Evolutionary conservation across 2,329 filamentous ascomycete genomes (phyloP), one percentile per base, ranked within the genome.

Genomic region (Penicillium brevicompactum): DNA sequence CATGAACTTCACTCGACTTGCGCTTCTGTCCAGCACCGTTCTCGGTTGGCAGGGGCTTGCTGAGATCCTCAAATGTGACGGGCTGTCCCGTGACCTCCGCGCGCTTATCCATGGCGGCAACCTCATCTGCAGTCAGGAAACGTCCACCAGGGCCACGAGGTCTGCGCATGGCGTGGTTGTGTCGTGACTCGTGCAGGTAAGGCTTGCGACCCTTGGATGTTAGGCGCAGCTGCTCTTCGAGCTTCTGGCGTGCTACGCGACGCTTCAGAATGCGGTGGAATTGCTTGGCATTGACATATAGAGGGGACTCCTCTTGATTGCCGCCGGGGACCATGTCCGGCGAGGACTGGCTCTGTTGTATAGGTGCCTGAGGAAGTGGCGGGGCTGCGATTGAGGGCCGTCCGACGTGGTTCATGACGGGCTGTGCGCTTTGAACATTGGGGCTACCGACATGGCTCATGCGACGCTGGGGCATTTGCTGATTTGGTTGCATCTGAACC

Each of bases 251-350:
- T 6, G 94, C 94, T 60, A 97, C 91, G 56, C 94, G 86, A 55
- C 94, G 85, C 80, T 99, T 97, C 51, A 99, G 77, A 46, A 99
- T 99, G 24, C 94, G 89, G 72, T 99, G 94, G 66, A 99, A 99
- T 69, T 99, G 94, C 74, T 99, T 99, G 5, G 94, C 94, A 68
- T 99, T 99, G 68, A 99, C 94, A 66, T 99, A 99, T 1, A 99
- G 80, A 0, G 94, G 94, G 0, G 93, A 93, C 70, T 99, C 94
- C 72, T 97, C 94, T 4, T 66, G 63, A 42, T 63, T 63, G 87
- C 86, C 13, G 84, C 83, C 82, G 7, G 88, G 80, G 1, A 89
- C 84, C 66, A 94, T 85, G 70, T 97, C 92, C 7, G 91, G 90
- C 1, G 91, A 93, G 59, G 90, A 86, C 59, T 84, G 84, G 76